Conservation (phyloP, 345 rosid species). For the Syzygium aromaticum region DNA sequence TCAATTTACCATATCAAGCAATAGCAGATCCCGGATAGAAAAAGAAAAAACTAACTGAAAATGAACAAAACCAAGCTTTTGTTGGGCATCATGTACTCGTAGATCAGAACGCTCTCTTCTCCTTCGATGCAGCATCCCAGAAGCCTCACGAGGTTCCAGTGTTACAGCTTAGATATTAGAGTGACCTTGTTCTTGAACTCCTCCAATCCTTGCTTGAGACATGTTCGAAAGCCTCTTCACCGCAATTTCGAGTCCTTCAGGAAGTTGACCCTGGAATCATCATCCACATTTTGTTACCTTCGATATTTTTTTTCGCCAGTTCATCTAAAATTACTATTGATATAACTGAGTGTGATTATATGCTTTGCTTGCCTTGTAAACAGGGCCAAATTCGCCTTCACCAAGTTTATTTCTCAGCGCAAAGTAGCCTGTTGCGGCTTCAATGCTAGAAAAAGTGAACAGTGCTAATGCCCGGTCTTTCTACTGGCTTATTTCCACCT, state of each 20-base stretch:
- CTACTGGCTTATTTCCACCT: not conserved
- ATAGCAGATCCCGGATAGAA: not conserved
- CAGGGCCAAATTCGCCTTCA: conserved; percentile 49
- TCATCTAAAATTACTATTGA: not conserved
- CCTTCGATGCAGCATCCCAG: not conserved
- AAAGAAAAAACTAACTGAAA: conserved; percentile 4
- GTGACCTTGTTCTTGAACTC: conserved; percentile 17
- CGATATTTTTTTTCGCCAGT: not conserved
- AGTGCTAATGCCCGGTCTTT: not conserved
- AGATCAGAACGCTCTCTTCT: not conserved
- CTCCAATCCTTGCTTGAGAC: conserved; percentile 14
- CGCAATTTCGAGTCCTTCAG: conserved; percentile 5
- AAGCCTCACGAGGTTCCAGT: not conserved
- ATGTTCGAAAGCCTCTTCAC: conserved; percentile 10
- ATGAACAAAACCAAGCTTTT: conserved; percentile 6
- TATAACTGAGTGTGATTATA: not conserved
- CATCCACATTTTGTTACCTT: not conserved
- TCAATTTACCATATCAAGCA: not conserved
- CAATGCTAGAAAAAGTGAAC: conserved; percentile 1
- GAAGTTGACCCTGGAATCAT: not conserved
- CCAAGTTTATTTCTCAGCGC: conserved; percentile 28
- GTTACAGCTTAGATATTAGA: conserved; percentile 11
- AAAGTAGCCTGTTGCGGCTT: conserved; percentile 26
- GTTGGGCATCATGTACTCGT: not conserved
- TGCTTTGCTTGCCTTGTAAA: conserved; percentile 25